Evolutionary conservation across 495 filamentous ascomycete genomes (phyloP).

Genomic region (Apiosordaria backusii): DNA sequence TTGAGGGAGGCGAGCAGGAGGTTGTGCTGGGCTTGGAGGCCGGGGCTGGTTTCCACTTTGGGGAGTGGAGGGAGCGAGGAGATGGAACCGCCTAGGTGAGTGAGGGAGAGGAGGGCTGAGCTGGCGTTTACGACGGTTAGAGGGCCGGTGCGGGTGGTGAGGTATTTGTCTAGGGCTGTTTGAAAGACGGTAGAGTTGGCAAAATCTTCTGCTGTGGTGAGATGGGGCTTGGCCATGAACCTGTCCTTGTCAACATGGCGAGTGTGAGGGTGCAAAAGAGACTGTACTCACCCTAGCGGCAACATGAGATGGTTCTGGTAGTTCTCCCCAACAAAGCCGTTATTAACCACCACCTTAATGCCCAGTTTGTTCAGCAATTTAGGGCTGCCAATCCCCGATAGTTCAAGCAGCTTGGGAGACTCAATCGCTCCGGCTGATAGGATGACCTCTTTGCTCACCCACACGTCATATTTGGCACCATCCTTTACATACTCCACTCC

Average conservation of each 20-base stretch:
- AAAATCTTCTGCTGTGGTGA: background rate
- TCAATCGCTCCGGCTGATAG: constrained; percentile 49
- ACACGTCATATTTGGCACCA: constrained; percentile 41
- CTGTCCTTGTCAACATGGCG: background rate
- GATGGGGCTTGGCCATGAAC: background rate
- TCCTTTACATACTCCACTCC: constrained; percentile 48
- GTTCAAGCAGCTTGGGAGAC: constrained; percentile 51
- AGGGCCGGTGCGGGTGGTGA: background rate
- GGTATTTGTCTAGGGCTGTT: background rate
- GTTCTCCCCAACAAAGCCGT: constrained; percentile 50
- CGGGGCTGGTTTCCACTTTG: background rate
- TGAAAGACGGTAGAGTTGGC: background rate
- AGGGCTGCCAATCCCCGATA: constrained; percentile 38
- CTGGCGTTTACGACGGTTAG: constrained; percentile 2
- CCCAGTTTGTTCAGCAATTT: constrained; percentile 33
- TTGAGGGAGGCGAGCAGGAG: background rate
- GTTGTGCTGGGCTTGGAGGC: background rate
- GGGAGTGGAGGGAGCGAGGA: background rate
- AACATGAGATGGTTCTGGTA: constrained; percentile 22
- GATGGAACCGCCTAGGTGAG: background rate
- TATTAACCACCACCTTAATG: constrained; percentile 47
- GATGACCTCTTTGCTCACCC: constrained; percentile 49
- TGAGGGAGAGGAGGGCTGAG: background rate
- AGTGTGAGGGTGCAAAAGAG: constrained; percentile 29
- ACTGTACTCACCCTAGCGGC: constrained; percentile 33